phyloP scores from a whole-genome alignment of 2,329 filamentous ascomycete genomes.

The Leptographium procerum region DNA sequence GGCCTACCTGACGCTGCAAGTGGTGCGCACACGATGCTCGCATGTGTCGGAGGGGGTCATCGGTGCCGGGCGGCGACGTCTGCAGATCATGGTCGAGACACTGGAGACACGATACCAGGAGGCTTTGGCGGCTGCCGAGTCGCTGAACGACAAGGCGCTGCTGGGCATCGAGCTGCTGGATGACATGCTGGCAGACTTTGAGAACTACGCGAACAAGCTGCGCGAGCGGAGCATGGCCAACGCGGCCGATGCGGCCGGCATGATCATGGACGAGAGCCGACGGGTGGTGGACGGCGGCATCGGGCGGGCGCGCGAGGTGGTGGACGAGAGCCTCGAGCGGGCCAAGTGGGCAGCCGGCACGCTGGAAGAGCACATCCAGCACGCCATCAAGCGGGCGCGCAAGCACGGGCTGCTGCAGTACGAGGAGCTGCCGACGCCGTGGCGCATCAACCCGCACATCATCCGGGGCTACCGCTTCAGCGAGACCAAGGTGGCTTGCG shows the following conservation, averaged over 20 bases:
- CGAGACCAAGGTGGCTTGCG: conserved; percentile 80
- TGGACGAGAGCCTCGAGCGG: conserved; percentile 71
- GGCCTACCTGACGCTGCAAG: conserved; percentile 75
- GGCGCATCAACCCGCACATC: conserved; percentile 93
- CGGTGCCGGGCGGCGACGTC: conserved; percentile 70
- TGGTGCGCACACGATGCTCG: conserved; percentile 78
- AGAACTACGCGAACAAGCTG: conserved; percentile 68
- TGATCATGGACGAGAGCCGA: conserved; percentile 65
- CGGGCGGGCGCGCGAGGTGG: conserved; percentile 60
- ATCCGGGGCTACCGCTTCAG: conserved; percentile 84
- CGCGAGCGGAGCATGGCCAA: conserved; percentile 62
- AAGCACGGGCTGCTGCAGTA: conserved; percentile 79
- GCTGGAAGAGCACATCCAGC: conserved; percentile 74
- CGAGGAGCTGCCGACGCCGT: conserved; percentile 80
- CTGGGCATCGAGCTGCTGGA: conserved; percentile 82
- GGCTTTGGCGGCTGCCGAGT: conserved; percentile 71
- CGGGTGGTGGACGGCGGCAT: conserved; percentile 72
- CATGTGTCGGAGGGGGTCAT: conserved; percentile 84
- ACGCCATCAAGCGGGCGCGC: conserved; percentile 61
- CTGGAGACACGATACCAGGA: conserved; percentile 81
- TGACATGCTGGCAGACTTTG: conserved; percentile 72
- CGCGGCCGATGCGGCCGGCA: conserved; percentile 54
- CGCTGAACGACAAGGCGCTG: conserved; percentile 81
- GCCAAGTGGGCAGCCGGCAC: conserved; percentile 74
- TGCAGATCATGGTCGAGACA: conserved; percentile 85